phyloP scores from a whole-genome alignment of 768 basidiomycete species.

The Gloeopeniophorella convolvens region DNA sequence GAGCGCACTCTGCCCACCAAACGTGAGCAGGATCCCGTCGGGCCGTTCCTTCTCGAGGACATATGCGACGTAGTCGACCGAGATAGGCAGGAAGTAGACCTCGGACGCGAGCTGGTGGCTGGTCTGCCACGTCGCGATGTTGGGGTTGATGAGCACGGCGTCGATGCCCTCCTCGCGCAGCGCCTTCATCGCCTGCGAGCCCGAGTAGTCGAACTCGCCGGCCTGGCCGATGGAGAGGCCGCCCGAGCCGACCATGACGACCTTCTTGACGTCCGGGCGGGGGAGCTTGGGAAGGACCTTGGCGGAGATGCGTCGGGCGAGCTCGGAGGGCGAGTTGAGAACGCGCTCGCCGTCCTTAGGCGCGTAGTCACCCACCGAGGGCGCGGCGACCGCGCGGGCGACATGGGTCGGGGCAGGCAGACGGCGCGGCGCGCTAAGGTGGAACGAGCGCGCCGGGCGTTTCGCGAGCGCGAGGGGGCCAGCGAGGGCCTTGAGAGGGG shows the following conservation, averaged over 20 bases:
- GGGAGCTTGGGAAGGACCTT: constrained; percentile 90
- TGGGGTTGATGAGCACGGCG: constrained; percentile 95
- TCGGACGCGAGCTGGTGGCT: constrained; percentile 95
- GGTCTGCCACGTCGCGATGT: constrained; percentile 99
- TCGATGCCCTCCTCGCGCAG: constrained; percentile 92
- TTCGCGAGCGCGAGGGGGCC: neutral
- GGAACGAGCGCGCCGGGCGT: constrained; percentile 2
- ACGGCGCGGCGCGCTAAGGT: constrained; percentile 6
- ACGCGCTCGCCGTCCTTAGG: constrained; percentile 49
- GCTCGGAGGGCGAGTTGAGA: constrained; percentile 89
- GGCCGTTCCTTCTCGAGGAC: constrained; percentile 98
- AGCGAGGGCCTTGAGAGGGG: neutral
- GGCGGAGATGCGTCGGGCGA: constrained; percentile 89
- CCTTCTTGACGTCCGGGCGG: constrained; percentile 88
- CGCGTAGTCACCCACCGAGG: constrained; percentile 25
- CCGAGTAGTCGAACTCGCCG: constrained; percentile 99
- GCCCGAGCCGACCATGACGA: constrained; percentile 93
- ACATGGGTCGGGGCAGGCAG: constrained; percentile 11
- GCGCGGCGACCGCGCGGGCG: constrained; percentile 25
- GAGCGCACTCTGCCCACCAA: constrained; percentile 95
- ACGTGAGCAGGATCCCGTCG: constrained; percentile 94
- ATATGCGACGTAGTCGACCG: constrained; percentile 96
- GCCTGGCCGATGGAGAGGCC: constrained; percentile 97
- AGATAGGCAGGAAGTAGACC: constrained; percentile 96
- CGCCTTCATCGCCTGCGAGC: constrained; percentile 97